Evolutionary conservation across 306 rosid species (phyloP).

Genomic region (Sphenostylis stenocarpa): DNA sequence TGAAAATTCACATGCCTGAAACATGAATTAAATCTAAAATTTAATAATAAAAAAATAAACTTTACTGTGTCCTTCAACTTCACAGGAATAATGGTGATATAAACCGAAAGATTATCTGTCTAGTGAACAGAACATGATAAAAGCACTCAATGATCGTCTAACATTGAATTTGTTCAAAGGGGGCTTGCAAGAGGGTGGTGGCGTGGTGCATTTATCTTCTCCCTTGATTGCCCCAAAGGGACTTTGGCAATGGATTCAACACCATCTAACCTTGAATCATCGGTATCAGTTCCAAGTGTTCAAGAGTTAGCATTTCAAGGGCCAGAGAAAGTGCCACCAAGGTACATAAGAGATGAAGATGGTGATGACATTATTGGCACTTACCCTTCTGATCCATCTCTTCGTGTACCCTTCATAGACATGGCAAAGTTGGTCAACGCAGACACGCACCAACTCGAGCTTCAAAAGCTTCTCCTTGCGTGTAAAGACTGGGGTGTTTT

Average conservation of each 20-base stretch:
- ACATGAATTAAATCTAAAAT: too few species aligned
- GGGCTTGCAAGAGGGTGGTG: not conserved
- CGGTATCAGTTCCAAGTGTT: slow-evolving; percentile 51
- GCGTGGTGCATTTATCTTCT: not conserved
- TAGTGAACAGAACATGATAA: not conserved
- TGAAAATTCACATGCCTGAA: not conserved
- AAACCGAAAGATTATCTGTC: too few species aligned
- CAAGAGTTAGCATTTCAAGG: slow-evolving; percentile 39
- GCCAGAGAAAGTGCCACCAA: slow-evolving; percentile 36
- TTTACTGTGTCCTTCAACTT: too few species aligned
- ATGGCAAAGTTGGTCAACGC: slow-evolving; percentile 43
- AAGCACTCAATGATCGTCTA: not conserved
- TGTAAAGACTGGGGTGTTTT: slow-evolving; percentile 50
- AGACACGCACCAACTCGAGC: slow-evolving; percentile 29
- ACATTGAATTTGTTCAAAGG: not conserved
- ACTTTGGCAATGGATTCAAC: slow-evolving; percentile 17
- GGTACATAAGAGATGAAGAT: slow-evolving; percentile 42
- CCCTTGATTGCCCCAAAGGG: not conserved
- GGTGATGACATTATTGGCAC: slow-evolving; percentile 16
- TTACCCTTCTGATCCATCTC: slow-evolving; percentile 36
- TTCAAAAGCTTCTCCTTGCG: slow-evolving; percentile 47
- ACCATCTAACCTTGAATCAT: slow-evolving; percentile 33
- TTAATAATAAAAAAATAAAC: too few species aligned
- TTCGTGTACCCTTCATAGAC: slow-evolving; percentile 42
- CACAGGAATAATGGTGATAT: too few species aligned